Evolutionary conservation across 2,329 filamentous ascomycete species (phyloP).

Genomic region (Xylariaceae sp.): DNA sequence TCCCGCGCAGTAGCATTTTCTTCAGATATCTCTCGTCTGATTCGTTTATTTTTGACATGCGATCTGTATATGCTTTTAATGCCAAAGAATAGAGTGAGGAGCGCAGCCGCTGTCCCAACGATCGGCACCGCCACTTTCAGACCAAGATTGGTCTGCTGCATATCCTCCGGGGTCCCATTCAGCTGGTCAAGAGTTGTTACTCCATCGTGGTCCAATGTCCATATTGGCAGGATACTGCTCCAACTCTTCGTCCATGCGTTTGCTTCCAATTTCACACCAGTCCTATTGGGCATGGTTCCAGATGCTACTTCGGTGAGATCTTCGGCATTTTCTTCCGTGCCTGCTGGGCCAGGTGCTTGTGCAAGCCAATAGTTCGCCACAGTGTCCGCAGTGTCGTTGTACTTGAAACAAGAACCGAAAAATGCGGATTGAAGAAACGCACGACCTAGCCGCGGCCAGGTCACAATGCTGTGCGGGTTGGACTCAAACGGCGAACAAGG

Average conservation of each 20-base stretch:
- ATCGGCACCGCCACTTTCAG: background rate
- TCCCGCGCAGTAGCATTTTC: conserved; percentile 4
- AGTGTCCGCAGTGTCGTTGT: background rate
- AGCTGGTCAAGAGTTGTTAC: conserved; percentile 3
- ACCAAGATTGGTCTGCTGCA: background rate
- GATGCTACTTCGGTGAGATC: background rate
- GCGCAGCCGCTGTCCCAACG: background rate
- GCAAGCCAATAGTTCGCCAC: conserved; percentile 3
- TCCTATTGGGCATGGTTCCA: background rate
- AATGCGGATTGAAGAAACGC: conserved; percentile 6
- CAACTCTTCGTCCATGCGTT: conserved; percentile 3
- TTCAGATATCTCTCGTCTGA: background rate
- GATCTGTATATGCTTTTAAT: background rate
- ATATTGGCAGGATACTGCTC: background rate
- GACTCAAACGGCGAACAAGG: background rate
- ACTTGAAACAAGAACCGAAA: background rate
- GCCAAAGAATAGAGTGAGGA: background rate
- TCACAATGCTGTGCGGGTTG: background rate
- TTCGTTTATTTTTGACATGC: background rate
- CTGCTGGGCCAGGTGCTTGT: background rate
- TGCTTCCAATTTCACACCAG: background rate
- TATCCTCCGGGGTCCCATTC: background rate
- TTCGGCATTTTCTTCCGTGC: background rate
- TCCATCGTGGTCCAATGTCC: background rate
- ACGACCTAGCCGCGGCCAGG: background rate